Evolutionary conservation across 108 stramenopile species (phyloP).

Genomic region (Aureococcus anophagefferens): DNA sequence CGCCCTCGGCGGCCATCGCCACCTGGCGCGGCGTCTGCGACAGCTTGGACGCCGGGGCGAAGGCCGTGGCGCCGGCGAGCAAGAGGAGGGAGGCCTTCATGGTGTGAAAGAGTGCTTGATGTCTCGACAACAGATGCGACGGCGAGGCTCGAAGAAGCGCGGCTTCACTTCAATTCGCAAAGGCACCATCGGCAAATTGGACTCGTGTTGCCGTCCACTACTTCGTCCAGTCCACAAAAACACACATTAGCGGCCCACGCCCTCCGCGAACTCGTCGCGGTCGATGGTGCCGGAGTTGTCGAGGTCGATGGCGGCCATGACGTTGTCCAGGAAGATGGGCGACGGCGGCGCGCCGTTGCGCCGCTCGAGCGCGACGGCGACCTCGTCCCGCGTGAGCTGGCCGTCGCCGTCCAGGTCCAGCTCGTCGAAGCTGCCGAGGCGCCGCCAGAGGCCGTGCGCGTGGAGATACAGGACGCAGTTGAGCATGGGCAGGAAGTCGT

Average conservation of each 20-base stretch:
- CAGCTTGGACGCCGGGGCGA: no score
- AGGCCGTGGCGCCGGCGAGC: no score
- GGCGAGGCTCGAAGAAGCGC: no score
- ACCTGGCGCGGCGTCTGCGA: no score
- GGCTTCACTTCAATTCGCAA: no score
- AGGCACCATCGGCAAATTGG: no score
- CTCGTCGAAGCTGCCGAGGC: slow-evolving; percentile 47
- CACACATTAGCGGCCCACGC: slow-evolving; percentile 16
- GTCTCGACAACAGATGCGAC: no score
- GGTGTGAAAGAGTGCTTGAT: no score
- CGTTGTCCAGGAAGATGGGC: slow-evolving; percentile 52
- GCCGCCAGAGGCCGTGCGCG: slow-evolving; percentile 30
- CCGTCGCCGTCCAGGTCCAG: slow-evolving; percentile 62
- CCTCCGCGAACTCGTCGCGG: slow-evolving; percentile 48
- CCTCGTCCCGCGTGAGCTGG: slow-evolving; percentile 44
- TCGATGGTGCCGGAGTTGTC: slow-evolving; percentile 60
- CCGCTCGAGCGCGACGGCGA: slow-evolving; percentile 36
- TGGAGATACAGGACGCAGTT: slow-evolving; percentile 30
- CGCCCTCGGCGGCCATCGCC: no score
- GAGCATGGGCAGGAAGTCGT: slow-evolving; percentile 46
- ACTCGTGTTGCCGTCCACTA: no score
- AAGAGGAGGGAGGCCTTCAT: no score
- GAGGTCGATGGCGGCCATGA: slow-evolving; percentile 57
- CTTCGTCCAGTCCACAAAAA: no score
- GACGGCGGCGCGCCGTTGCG: slow-evolving; percentile 46